A percentile compares a stretch with the other conserved stretches of the same genome.
These are phyloP conservation scores for Paramecium primaurelia DNA, from an alignment of 73 alveolate genomes.

Conservation along the genomic window DNA sequence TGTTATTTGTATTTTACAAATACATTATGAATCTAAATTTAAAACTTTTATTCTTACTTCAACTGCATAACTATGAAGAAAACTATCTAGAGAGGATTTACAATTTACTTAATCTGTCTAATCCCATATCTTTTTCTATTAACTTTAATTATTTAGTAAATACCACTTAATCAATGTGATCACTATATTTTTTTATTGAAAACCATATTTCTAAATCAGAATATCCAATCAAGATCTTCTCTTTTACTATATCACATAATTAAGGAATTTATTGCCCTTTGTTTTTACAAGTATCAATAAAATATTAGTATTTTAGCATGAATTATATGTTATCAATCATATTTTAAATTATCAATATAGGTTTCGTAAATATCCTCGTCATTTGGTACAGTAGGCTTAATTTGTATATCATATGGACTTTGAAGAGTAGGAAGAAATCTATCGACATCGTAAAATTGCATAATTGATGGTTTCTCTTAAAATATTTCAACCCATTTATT, in stretches of 20 bases:
- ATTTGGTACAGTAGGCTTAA: not conserved
- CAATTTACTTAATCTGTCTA: not conserved
- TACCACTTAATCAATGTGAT: not conserved
- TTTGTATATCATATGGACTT: slow-evolving; percentile 22
- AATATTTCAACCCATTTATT: slow-evolving; percentile 42
- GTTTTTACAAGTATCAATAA: slow-evolving; percentile 11
- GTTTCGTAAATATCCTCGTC: not conserved
- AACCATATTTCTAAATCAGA: slow-evolving; percentile 1
- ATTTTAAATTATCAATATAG: slow-evolving; percentile 28
- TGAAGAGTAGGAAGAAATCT: not conserved
- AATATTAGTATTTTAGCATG: slow-evolving; percentile 19
- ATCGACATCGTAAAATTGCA: slow-evolving; percentile 27
- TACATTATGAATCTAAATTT: not conserved
- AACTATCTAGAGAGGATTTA: not conserved
- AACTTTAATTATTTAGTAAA: not conserved
- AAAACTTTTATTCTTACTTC: not conserved
- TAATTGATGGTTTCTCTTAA: slow-evolving; percentile 13
- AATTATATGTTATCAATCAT: slow-evolving; percentile 21
- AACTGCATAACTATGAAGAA: not conserved
- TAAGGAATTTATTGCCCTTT: not conserved
- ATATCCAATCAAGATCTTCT: not conserved
- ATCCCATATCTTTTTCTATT: slow-evolving; percentile 1
- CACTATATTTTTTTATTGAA: not conserved
- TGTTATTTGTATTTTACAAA: not conserved
- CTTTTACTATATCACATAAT: not conserved